Evolutionary conservation across 192 early-diverging fungal genomes (phyloP), one percentile per base, ranked within the genome.

Genomic region (Gryganskiella cystojenkinii): DNA sequence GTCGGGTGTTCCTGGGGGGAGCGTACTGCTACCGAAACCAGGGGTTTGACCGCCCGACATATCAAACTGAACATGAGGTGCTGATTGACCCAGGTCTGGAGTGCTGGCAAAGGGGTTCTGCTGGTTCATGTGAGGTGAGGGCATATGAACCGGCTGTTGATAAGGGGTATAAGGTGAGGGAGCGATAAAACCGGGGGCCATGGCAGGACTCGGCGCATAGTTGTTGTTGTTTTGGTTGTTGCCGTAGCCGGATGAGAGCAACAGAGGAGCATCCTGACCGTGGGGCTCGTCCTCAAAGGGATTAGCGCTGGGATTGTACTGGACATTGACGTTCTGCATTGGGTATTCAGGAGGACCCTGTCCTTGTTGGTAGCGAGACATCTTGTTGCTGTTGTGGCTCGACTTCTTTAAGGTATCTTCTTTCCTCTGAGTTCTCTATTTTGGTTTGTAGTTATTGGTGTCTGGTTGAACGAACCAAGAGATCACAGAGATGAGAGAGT

Each of bases 111-210:
- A 78, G 28, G 74, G 74, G 40, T 75, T 75, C 28, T 62, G 69
- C 27, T 53, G 49, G 33, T 45, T 35, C 15, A 56, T 13, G 22
- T 76, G 73, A 20, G 74, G 74, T 25, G 74, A 59, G 20, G 74
- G 74, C 19, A 64, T 33, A 33, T 50, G 54, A 1, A 62, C 20
- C 8, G 73, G 73, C 61, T 78, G 74, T 50, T 78, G 74, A 28
- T 62, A 69, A 4, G 74, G 74, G 74, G 74, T 78, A 78, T 78
- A 78, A 28, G 74, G 74, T 56, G 74, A 68, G 34, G 64, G 65
- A 15, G 73, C 63, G 11, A 58, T 35, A 52, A 55, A 76, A 56
- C 73, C 73, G 25, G 65, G 65, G 53, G 62, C 60, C 40, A 71
- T 56, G 17, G 72, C 74, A 34, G 74, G 74, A 27, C 66, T 69